Evolutionary conservation across 805 yeast genomes (phyloP).

Genomic region (Wickerhamiella kurtzmanii): DNA sequence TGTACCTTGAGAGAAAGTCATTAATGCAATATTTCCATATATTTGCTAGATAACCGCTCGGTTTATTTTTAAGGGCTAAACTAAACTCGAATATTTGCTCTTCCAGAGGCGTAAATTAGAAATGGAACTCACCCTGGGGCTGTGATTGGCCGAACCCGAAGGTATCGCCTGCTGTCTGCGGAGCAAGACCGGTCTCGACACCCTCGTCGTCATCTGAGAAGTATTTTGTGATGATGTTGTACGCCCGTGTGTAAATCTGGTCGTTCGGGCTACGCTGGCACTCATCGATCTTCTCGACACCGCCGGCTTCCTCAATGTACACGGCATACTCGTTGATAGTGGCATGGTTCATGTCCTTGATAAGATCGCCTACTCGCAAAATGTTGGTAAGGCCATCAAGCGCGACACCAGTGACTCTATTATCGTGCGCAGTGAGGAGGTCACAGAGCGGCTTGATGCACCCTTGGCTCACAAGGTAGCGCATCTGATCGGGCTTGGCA

Average conservation of each 20-base stretch:
- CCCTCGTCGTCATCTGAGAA: conserved; percentile 70
- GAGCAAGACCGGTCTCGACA: conserved; percentile 51
- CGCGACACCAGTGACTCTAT: conserved; percentile 85
- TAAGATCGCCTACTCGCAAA: conserved; percentile 85
- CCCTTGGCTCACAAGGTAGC: conserved; percentile 86
- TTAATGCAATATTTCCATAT: too few relatives aligned
- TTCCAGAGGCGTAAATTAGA: conserved; percentile 1
- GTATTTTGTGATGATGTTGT: conserved; percentile 76
- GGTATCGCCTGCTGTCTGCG: conserved; percentile 65
- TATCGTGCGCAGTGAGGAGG: conserved; percentile 72
- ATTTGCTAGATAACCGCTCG: neutral
- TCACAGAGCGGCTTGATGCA: conserved; percentile 97
- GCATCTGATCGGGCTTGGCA: conserved; percentile 80
- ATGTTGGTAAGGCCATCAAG: conserved; percentile 91
- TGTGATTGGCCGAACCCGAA: conserved; percentile 57
- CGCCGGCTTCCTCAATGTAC: conserved; percentile 94
- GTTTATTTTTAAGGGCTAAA: neutral
- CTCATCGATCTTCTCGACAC: conserved; percentile 88
- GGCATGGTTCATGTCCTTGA: conserved; percentile 61
- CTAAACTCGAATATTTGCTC: neutral
- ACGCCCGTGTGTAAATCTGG: conserved; percentile 84
- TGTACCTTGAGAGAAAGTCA: too few relatives aligned
- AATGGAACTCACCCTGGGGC: conserved; percentile 9
- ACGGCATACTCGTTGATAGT: conserved; percentile 75
- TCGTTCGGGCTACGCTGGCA: conserved; percentile 88